These are phyloP conservation scores for Nakazawaea ambrosiae DNA, from an alignment of 805 yeast species.

Conservation along the genomic window DNA sequence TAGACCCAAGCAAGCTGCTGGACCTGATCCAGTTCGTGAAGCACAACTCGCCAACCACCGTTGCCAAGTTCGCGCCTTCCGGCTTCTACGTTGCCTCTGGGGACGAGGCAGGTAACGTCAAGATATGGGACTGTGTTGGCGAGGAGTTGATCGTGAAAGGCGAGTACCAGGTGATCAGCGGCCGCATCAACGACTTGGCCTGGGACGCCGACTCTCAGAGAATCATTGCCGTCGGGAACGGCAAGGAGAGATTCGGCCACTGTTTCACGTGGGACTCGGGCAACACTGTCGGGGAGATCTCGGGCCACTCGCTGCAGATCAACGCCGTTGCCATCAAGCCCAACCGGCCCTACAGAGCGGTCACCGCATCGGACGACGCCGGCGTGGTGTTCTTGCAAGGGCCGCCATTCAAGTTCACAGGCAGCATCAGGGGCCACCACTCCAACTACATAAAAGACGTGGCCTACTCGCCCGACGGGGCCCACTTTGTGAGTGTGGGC, in stretches of 20 bases:
- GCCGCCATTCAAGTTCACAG: conserved; percentile 86
- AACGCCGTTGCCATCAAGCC: conserved; percentile 83
- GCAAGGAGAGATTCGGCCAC: conserved; percentile 86
- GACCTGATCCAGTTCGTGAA: conserved; percentile 59
- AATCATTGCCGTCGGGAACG: conserved; percentile 91
- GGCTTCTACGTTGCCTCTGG: conserved; percentile 91
- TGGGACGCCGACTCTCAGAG: conserved; percentile 91
- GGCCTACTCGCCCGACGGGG: conserved; percentile 76
- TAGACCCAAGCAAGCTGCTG: conserved; percentile 35
- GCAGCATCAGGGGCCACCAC: conserved; percentile 68
- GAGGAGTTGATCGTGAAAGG: conserved; percentile 60
- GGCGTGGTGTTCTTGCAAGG: conserved; percentile 81
- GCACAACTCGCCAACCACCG: conserved; percentile 69
- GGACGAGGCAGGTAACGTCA: conserved; percentile 83
- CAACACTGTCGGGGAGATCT: conserved; percentile 92
- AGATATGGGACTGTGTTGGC: conserved; percentile 73
- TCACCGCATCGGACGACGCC: conserved; percentile 86
- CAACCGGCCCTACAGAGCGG: conserved; percentile 87
- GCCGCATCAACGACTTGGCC: conserved; percentile 72
- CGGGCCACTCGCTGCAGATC: conserved; percentile 82
- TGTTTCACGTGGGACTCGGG: conserved; percentile 94
- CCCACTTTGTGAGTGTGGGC: conserved; percentile 70
- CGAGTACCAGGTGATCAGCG: conserved; percentile 68
- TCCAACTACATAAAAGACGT: conserved; percentile 76
- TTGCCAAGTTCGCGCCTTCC: conserved; percentile 80